Evolutionary conservation across 2,329 filamentous ascomycete genomes (phyloP).

Genomic region (Mycocentrospora acerina): DNA sequence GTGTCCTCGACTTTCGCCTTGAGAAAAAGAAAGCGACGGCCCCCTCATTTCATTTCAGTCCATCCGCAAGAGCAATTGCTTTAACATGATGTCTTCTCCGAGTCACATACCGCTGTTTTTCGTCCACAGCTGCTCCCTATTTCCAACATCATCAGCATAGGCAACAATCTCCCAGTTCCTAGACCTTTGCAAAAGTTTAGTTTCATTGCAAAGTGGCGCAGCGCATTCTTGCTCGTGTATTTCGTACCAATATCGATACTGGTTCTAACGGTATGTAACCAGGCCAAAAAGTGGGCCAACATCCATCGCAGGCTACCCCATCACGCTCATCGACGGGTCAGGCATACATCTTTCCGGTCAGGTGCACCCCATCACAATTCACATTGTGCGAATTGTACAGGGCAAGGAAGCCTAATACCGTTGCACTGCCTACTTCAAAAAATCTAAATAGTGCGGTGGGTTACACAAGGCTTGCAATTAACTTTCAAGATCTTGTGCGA

Average conservation of each 20-base stretch:
- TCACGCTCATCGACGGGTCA: constrained; percentile 21
- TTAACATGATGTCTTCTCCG: constrained; percentile 2
- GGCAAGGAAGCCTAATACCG: not conserved
- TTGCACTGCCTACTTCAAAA: constrained; percentile 14
- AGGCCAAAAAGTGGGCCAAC: constrained; percentile 27
- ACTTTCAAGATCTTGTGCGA: constrained; percentile 8
- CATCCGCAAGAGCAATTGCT: too few relatives aligned
- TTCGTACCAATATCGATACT: constrained; percentile 16
- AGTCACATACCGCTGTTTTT: constrained; percentile 2
- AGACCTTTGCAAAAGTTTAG: too few relatives aligned
- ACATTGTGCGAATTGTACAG: constrained; percentile 1
- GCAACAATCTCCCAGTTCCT: constrained; percentile 23
- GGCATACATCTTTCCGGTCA: constrained; percentile 2
- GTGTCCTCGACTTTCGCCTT: constrained; percentile 9
- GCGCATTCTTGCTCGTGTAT: constrained; percentile 8
- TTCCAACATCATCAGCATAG: constrained; percentile 17
- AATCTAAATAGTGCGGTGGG: not conserved
- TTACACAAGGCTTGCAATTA: constrained; percentile 13
- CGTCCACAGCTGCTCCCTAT: constrained; percentile 1
- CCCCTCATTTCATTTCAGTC: constrained; percentile 9
- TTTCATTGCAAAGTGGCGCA: constrained; percentile 29
- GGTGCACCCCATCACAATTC: constrained; percentile 3
- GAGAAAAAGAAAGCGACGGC: constrained; percentile 2
- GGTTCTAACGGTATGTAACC: constrained; percentile 10
- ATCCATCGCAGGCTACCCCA: constrained; percentile 19